These are phyloP conservation scores for Hydrangea macrophylla DNA, from an alignment of 148 eudicot species.

Conservation along the genomic window DNA sequence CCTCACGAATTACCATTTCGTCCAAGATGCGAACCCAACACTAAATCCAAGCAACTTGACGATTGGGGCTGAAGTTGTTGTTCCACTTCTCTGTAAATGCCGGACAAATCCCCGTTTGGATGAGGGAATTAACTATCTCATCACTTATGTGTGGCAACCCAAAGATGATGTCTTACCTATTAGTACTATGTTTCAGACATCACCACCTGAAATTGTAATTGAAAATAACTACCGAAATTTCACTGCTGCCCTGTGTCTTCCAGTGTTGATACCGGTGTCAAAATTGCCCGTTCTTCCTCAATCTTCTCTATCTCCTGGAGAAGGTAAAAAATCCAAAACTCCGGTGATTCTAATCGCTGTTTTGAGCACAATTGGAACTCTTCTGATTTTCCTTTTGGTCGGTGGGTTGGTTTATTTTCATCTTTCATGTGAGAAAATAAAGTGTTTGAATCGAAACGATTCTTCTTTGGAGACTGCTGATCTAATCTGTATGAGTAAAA, in stretches of 20 bases:
- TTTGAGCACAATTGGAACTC: constrained; percentile 13
- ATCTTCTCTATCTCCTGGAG: constrained; percentile 8
- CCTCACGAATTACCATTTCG: constrained; percentile 29
- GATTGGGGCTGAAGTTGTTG: constrained; percentile 22
- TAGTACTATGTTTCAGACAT: constrained; percentile 28
- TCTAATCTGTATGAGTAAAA: constrained; percentile 20
- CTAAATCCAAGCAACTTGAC: constrained; percentile 30
- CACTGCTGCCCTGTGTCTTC: constrained; percentile 34
- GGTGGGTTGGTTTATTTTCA: constrained; percentile 14
- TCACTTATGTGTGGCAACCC: constrained; percentile 45
- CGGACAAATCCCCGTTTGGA: constrained; percentile 11
- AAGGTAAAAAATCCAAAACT: constrained; percentile 7
- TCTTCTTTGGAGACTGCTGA: constrained; percentile 31
- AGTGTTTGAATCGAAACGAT: constrained; percentile 17
- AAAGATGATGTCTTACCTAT: constrained; percentile 26
- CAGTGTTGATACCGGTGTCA: constrained; percentile 36
- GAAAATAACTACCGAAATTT: constrained; percentile 38
- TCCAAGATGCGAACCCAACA: constrained; percentile 33
- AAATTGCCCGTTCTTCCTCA: constrained; percentile 25
- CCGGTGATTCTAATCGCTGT: not conserved
- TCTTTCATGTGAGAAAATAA: constrained; percentile 17
- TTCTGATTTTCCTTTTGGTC: constrained; percentile 21
- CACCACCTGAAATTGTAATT: constrained; percentile 12
- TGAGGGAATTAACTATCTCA: constrained; percentile 21
- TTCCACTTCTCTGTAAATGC: constrained; percentile 44